phyloP scores from a whole-genome alignment of 2,329 filamentous ascomycete species.

The Xylaria sp. region DNA sequence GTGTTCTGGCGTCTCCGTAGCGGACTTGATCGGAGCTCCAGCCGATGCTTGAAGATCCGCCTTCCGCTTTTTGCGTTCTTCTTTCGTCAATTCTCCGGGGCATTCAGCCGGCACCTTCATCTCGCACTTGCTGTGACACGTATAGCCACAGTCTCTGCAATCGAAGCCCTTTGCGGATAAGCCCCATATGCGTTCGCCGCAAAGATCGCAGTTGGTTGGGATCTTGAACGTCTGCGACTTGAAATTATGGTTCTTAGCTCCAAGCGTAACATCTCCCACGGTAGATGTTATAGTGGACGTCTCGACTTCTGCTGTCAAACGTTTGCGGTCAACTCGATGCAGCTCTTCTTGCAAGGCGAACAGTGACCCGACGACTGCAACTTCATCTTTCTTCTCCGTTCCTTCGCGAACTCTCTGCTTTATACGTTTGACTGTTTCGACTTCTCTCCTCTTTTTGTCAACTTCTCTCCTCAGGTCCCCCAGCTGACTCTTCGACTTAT shows the following conservation, averaged over 20 bases:
- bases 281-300: constrained; percentile 85
- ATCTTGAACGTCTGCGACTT: constrained; percentile 99
- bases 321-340: constrained; percentile 76
- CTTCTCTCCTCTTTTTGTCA: constrained; percentile 79
- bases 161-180: constrained; percentile 94
- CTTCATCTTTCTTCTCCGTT: constrained; percentile 82
- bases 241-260: constrained; percentile 94
- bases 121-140: constrained; percentile 97
- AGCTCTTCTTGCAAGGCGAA: constrained; percentile 80
- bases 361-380: constrained; percentile 74
- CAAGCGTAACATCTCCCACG: constrained; percentile 87
- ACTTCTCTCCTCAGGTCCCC: constrained; percentile 75
- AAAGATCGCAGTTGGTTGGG: constrained; percentile 95
- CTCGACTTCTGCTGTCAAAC: constrained; percentile 86
- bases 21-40: constrained; percentile 51
- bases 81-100: constrained; percentile 87
- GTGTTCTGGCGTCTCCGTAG: constrained; percentile 43
- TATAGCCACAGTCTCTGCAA: constrained; percentile 94
- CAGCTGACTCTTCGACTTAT: constrained; percentile 81
- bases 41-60: constrained; percentile 75
- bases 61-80: constrained; percentile 93
- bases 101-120: constrained; percentile 98
- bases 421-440: constrained; percentile 68
- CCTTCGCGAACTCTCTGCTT: constrained; percentile 76
- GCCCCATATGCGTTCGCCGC: constrained; percentile 95